Base-by-base conservation (phyloP, 2,329 filamentous ascomycete genomes). In the Diplocarpon rosae region DNA sequence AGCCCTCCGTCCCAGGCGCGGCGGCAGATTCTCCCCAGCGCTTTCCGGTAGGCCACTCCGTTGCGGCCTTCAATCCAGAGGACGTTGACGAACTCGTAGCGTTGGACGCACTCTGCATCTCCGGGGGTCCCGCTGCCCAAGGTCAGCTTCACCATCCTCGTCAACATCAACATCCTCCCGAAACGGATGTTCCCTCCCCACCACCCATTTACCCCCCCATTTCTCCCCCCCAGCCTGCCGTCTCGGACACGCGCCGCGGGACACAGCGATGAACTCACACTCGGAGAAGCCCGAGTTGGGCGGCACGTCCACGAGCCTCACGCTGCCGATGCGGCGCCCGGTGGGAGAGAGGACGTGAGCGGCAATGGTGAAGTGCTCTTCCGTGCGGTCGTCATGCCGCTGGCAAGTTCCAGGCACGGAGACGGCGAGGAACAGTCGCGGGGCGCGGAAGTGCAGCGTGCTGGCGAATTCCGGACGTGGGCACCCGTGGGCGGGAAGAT, bases 21-120 rank as follows among this genome's bases (percentile, higher is more conserved):
- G 14, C 15, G 37, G 14, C 28, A 3, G 1, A 37, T 32, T 16
- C 40, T 36, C 14, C 40, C 40, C 17, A 42, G 15, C 0, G 17
- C 34, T 17, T 11, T 36, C 33, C 40, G 16, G 31, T 37, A 42
- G 7, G 33, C 40, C 9, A 37, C 16, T 11, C 33, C 40, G 1
- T 31, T 27, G 9, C 33, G 28, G 13, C 40, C 11, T 16, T 42
- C 40, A 12, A 42, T 14, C 40, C 40, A 42, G 15, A 42, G 40
- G 17, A 42, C 40, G 28, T 42, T 42, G 9, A 42, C 24, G 14
- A 29, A 42, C 33, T 31, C 33, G 28, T 42, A 42, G 14, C 24
- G n/a, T 12, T 30, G 20, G 3, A 3, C 20, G 20, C 7, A 3
- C 20, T 24, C 7, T 7, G 4, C 20, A 7, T 24, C 7, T 7